Evolutionary conservation across 2,329 filamentous ascomycete genomes (phyloP).

Genomic region (Pseudogymnoascus sp.): DNA sequence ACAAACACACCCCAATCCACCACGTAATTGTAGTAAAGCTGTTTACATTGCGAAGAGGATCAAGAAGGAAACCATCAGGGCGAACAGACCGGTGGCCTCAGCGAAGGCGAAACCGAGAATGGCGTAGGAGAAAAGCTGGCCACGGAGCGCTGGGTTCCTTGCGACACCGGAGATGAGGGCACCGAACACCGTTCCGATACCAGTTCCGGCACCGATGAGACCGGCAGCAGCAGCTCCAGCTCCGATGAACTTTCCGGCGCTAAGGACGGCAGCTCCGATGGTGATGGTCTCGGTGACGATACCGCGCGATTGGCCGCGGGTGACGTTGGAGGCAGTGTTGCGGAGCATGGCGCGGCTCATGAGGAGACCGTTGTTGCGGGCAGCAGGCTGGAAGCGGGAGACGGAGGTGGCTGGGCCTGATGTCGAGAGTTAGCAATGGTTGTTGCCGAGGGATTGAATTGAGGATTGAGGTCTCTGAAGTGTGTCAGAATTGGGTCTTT

Average conservation of each 20-base stretch:
- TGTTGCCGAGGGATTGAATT: not conserved
- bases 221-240: constrained; percentile 22
- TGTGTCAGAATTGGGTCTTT: constrained; percentile 10
- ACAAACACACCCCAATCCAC: not conserved
- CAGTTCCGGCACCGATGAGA: constrained; percentile 25
- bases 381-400: constrained; percentile 19
- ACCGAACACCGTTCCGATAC: constrained; percentile 47
- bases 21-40: constrained; percentile 5
- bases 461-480: not conserved
- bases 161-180: constrained; percentile 45
- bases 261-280: constrained; percentile 21
- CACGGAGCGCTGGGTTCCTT: constrained; percentile 47
- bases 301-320: constrained; percentile 20
- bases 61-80: constrained; percentile 38
- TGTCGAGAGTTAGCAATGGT: constrained; percentile 13
- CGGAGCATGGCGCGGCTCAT: constrained; percentile 20
- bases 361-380: constrained; percentile 18
- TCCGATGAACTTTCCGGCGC: constrained; percentile 22
- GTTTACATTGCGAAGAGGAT: constrained; percentile 13
- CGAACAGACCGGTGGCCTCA: constrained; percentile 53
- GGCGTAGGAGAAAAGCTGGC: constrained; percentile 53
- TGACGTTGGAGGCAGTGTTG: constrained; percentile 18
- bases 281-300: constrained; percentile 21
- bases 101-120: constrained; percentile 57
- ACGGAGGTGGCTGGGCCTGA: constrained; percentile 20